Conservation (phyloP, 2,329 filamentous ascomycete species). For the Pleomassaria siparia region DNA sequence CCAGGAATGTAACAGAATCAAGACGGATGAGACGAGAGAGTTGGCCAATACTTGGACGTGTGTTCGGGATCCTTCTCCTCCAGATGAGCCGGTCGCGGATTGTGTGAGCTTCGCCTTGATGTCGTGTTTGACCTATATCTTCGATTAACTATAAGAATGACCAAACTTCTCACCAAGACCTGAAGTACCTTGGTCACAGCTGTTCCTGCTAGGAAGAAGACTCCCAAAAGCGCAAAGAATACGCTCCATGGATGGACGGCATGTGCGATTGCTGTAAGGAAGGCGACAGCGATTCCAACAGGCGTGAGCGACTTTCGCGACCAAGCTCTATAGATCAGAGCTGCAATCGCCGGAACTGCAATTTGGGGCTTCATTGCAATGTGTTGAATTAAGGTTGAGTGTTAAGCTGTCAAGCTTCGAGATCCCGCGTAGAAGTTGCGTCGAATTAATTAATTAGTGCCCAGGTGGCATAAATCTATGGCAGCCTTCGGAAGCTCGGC, state of each 20-base stretch:
- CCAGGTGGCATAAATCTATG: neutral
- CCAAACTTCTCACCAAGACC: neutral
- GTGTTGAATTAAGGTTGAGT: neutral
- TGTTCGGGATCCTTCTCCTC: conserved; percentile 79
- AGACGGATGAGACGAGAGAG: conserved; percentile 73
- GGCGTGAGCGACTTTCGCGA: conserved; percentile 69
- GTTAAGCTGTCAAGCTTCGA: neutral
- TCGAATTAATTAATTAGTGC: no score
- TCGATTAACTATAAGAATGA: conserved; percentile 2
- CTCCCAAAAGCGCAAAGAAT: conserved; percentile 79
- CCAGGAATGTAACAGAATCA: conserved; percentile 56
- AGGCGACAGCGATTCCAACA: conserved; percentile 70
- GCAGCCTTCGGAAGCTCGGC: neutral
- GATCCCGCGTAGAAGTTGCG: neutral
- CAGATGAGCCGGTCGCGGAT: conserved; percentile 69
- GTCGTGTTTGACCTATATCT: conserved; percentile 74
- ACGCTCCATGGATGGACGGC: conserved; percentile 90
- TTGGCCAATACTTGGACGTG: conserved; percentile 91
- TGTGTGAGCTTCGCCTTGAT: conserved; percentile 82
- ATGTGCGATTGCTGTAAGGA: conserved; percentile 74
- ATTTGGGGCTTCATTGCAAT: conserved; percentile 33
- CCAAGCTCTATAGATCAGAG: conserved; percentile 44
- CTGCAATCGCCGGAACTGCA: conserved; percentile 37
- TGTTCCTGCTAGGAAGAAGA: conserved; percentile 87
- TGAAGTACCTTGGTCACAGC: conserved; percentile 75